Evolutionary conservation across 2,329 filamentous ascomycete species (phyloP).

Genomic region (Paecilomyces sp.): DNA sequence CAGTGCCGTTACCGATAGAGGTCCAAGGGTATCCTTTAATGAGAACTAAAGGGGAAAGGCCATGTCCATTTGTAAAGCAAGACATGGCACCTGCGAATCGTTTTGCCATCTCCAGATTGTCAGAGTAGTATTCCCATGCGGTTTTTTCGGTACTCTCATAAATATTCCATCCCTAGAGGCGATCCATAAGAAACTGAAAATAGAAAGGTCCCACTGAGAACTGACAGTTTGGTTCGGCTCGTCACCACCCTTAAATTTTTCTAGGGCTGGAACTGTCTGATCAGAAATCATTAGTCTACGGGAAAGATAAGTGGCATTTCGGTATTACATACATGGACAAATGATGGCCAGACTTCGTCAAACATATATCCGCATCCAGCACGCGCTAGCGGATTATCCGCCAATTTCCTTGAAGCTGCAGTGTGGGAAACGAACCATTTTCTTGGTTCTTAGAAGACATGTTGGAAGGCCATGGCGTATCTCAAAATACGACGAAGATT

Average conservation of each 20-base stretch:
- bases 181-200: background rate
- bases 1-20: too few relatives aligned
- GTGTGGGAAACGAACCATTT: slow-evolving; percentile 8
- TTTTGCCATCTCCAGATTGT: background rate
- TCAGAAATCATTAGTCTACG: background rate
- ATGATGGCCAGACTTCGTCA: slow-evolving; percentile 4
- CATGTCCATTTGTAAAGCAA: too few relatives aligned
- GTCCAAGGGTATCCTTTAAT: too few relatives aligned
- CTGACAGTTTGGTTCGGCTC: background rate
- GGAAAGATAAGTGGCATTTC: background rate
- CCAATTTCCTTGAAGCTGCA: slow-evolving; percentile 5
- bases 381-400: background rate
- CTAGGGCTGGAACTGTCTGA: background rate
- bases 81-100: too few relatives aligned
- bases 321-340: background rate
- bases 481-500: slow-evolving; percentile 10
- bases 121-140: background rate
- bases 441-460: slow-evolving; percentile 6
- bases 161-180: background rate
- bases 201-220: background rate
- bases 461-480: slow-evolving; percentile 8
- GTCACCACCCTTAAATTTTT: background rate
- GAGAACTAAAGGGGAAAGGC: too few relatives aligned
- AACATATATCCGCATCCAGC: slow-evolving; percentile 3
- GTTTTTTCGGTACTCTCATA: background rate